Evolutionary conservation across 306 rosid genomes (phyloP).

Genomic region (Begonia fuchsioides): DNA sequence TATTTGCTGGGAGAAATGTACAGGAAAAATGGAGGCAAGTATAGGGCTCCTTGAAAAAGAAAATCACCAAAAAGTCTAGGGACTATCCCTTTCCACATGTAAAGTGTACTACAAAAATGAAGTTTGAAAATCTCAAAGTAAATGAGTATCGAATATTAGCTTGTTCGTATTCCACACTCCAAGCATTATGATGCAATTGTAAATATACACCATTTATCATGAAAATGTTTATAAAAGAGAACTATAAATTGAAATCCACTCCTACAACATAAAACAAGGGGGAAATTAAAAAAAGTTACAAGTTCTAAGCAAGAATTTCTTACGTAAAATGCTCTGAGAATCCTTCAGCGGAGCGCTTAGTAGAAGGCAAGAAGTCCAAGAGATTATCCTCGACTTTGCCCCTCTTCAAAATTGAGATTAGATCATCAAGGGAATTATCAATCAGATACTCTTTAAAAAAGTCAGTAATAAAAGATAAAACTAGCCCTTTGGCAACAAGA

Average conservation of each 20-base stretch:
- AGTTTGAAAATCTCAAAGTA: too few species aligned
- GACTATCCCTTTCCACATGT: too few species aligned
- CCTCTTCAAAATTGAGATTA: slow-evolving; percentile 84
- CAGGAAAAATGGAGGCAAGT: too few species aligned
- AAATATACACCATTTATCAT: too few species aligned
- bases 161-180: too few species aligned
- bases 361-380: slow-evolving; percentile 72
- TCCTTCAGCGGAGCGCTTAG: slow-evolving; percentile 66
- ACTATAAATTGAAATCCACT: neutral
- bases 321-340: slow-evolving; percentile 97
- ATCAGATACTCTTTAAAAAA: slow-evolving; percentile 91
- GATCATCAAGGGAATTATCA: slow-evolving; percentile 96
- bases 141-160: too few species aligned
- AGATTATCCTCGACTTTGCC: slow-evolving; percentile 96
- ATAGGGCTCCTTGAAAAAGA: too few species aligned
- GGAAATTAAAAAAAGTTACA: neutral
- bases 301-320: slow-evolving; percentile 9
- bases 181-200: too few species aligned
- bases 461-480: slow-evolving; percentile 80
- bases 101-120: too few species aligned
- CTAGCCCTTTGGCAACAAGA: slow-evolving; percentile 99
- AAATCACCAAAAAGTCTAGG: too few species aligned
- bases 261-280: too few species aligned
- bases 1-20: too few species aligned
- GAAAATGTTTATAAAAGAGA: neutral